These are phyloP conservation scores for Ceratocystis lukuohia DNA, from an alignment of 2,329 filamentous ascomycete species.

Conservation along the genomic window DNA sequence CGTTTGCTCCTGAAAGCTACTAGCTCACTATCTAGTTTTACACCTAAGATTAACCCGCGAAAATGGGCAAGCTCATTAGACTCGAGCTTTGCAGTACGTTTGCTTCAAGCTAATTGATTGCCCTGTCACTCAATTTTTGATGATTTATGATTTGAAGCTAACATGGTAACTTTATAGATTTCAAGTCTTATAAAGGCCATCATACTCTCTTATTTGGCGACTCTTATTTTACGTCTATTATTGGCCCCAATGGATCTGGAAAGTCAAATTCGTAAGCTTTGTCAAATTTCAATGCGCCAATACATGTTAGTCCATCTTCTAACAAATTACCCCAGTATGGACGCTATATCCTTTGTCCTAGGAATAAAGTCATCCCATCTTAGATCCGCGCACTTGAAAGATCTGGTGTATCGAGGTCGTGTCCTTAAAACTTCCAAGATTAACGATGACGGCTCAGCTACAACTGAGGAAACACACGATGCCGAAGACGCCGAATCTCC, in stretches of 20 bases:
- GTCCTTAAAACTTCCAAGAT: slow-evolving; percentile 87
- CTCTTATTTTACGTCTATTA: slow-evolving; percentile 98
- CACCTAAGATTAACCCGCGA: slow-evolving; percentile 27
- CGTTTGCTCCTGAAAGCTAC: not conserved
- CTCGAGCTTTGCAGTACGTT: slow-evolving; percentile 80
- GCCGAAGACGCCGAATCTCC: slow-evolving; percentile 45
- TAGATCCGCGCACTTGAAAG: slow-evolving; percentile 82
- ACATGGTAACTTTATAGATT: slow-evolving; percentile 45
- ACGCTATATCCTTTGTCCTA: slow-evolving; percentile 96
- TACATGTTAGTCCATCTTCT: not conserved
- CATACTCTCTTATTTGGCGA: slow-evolving; percentile 90
- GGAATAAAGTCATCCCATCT: slow-evolving; percentile 98
- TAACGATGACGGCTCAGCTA: slow-evolving; percentile 75
- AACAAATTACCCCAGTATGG: slow-evolving; percentile 53
- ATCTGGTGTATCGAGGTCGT: slow-evolving; percentile 89
- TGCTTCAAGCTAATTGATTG: slow-evolving; percentile 11
- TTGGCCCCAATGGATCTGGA: slow-evolving; percentile 97
- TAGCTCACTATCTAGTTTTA: not conserved
- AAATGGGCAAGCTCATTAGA: slow-evolving; percentile 90
- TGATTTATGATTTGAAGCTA: not conserved
- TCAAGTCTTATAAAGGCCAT: slow-evolving; percentile 98
- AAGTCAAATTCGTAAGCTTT: slow-evolving; percentile 82
- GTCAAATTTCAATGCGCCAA: not conserved
- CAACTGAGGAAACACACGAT: slow-evolving; percentile 44
- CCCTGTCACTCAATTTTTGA: not conserved